Evolutionary conservation across 1,284 basidiomycete genomes (phyloP), one percentile per base, ranked within the genome.

Genomic region (Papiliotrema flavescens): DNA sequence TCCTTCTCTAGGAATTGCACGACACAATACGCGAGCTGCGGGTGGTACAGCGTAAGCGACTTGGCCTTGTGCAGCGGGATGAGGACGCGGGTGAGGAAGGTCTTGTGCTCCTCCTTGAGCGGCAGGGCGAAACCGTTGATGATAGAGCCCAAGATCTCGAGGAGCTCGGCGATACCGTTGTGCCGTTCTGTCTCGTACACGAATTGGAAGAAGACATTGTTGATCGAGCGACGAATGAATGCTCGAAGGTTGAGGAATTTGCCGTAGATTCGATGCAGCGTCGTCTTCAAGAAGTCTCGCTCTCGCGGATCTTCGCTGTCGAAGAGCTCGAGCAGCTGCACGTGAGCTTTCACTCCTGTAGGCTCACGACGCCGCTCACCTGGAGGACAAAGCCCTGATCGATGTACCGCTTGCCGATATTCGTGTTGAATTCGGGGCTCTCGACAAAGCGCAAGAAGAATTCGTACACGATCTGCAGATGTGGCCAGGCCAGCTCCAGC

Each of bases 1-100:
- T 98, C 96, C 80, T 99, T 99, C 75, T 99, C 96, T 57, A 98
- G 78, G 81, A 98, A 99, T 76, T 98, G 96, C 2, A 99, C 96
- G 35, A 98, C 93, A 69, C 96, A 98, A 78, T 98, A 98, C 15
- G 96, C 96, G 54, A 98, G 81, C 74, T 98, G 96, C 14, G 96
- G 96, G 71, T 98, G 96, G 74, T 98, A 98, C 63, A 99, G 83
- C 13, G 94, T 91, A 34, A 98, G 81, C 63, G 88, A 90, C 80
- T 97, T 98, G 70, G 92, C 96, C 79, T 98, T 98, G 83, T 98
- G 96, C 42, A 98, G 80, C 1, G 96, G 96, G 51, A 98, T 85
- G 56, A 98, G 86, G n/a, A 90, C 92, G 35, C 94, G 87, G 32
- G 91, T 92, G 62, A 99, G 82, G 83, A 99, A 99, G 2, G 83